phyloP scores from a whole-genome alignment of 768 basidiomycete genomes.

The Pleurotus tuoliensis region DNA sequence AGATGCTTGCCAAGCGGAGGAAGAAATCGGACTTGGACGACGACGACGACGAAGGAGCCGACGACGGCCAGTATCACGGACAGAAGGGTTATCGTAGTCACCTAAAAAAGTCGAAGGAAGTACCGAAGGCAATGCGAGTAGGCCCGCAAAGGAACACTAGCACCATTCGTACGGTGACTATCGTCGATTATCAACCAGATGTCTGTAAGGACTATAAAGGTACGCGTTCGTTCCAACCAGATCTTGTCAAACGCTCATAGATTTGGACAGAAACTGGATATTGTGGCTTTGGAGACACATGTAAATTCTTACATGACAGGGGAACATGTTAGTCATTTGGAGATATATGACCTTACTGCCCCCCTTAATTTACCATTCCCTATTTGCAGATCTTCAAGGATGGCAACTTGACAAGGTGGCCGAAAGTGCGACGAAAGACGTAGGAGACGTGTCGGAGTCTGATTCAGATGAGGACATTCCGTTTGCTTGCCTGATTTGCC shows the following conservation, averaged over 20 bases:
- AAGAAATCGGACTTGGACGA: conserved; percentile 50
- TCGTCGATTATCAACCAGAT: conserved; percentile 97
- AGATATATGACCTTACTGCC: neutral
- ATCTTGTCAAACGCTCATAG: conserved; percentile 8
- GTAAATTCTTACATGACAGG: conserved; percentile 98
- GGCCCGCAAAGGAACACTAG: conserved; percentile 73
- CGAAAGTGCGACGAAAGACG: conserved; percentile 64
- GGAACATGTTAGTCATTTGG: conserved; percentile 71
- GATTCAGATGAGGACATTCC: conserved; percentile 86
- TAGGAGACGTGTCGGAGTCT: conserved; percentile 58
- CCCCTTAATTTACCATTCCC: conserved; percentile 11
- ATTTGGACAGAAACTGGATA: conserved; percentile 83
- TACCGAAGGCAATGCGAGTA: conserved; percentile 84
- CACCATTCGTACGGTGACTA: conserved; percentile 92
- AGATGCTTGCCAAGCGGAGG: conserved; percentile 66
- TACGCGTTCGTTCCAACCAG: conserved; percentile 31
- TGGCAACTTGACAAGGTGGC: conserved; percentile 98
- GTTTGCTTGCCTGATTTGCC: conserved; percentile 97
- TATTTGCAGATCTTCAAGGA: conserved; percentile 76
- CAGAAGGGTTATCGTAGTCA: conserved; percentile 78
- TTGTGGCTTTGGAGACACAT: conserved; percentile 98
- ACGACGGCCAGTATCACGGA: conserved; percentile 87
- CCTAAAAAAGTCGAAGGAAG: conserved; percentile 76
- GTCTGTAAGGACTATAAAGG: conserved; percentile 99
- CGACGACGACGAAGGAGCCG: conserved; percentile 57